These are phyloP conservation scores for Malassezia globosa DNA, from an alignment of 1,284 basidiomycete species.

Conservation along the genomic window DNA sequence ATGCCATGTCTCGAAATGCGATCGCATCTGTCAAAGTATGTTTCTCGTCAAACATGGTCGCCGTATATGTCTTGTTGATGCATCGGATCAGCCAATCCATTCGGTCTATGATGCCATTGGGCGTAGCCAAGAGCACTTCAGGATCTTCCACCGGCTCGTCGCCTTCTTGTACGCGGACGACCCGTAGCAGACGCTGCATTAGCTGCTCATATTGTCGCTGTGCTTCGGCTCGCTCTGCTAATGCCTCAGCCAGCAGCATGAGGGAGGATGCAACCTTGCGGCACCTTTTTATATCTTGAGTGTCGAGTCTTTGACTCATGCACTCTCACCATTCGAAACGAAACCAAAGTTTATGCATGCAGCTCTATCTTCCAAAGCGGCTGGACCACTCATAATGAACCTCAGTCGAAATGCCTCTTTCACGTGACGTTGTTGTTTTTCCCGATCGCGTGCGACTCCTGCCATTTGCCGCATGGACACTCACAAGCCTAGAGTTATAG, in stretches of 20 bases:
- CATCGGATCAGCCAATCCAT: not conserved
- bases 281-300: too few relatives aligned
- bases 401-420: not conserved
- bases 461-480: not conserved
- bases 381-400: not conserved
- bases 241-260: constrained; percentile 1
- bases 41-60: not conserved
- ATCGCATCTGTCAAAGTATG: constrained; percentile 1
- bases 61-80: constrained; percentile 1
- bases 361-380: not conserved
- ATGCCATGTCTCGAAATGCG: not conserved
- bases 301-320: too few relatives aligned
- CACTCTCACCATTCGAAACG: too few relatives aligned
- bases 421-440: not conserved
- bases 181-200: not conserved
- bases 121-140: not conserved
- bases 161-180: not conserved
- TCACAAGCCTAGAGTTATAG: too few relatives aligned
- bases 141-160: not conserved
- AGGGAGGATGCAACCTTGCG: too few relatives aligned
- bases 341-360: too few relatives aligned
- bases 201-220: not conserved
- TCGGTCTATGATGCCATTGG: not conserved
- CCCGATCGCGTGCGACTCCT: not conserved
- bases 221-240: constrained; percentile 3